A percentile compares a stretch with the other conserved stretches of the same genome.
phyloP scores from a whole-genome alignment of 441 rosid species.

The Hypseocharis bilobata region DNA sequence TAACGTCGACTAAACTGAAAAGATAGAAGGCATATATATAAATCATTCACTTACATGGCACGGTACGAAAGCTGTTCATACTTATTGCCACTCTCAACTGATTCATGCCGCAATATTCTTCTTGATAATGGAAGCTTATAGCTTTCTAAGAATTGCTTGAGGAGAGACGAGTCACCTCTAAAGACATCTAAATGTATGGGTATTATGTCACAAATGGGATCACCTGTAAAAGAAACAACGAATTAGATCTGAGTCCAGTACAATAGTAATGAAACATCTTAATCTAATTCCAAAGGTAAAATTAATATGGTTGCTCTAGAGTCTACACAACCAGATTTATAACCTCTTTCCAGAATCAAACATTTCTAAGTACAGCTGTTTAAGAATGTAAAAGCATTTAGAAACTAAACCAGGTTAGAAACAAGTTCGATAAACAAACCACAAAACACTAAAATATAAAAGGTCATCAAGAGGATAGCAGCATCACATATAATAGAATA shows the following conservation, averaged over 20 bases:
- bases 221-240: conserved; percentile 49
- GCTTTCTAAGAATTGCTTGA: conserved; percentile 56
- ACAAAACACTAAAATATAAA: background rate
- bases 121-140: conserved; percentile 61
- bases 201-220: conserved; percentile 69
- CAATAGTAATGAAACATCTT: background rate
- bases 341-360: background rate
- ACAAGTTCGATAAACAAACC: background rate
- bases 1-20: conserved; percentile 1
- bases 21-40: background rate
- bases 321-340: background rate
- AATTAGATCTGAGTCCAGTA: background rate
- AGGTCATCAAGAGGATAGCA: no score
- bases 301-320: background rate
- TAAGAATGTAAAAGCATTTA: background rate
- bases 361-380: background rate
- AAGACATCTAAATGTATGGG: conserved; percentile 78
- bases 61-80: conserved; percentile 60
- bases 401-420: background rate
- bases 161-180: conserved; percentile 60
- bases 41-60: conserved; percentile 55
- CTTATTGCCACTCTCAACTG: conserved; percentile 28
- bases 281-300: background rate
- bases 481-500: no score
- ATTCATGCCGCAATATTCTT: conserved; percentile 25